Evolutionary conservation across 805 yeast genomes (phyloP).

Genomic region (Candida pseudofarinosa): DNA sequence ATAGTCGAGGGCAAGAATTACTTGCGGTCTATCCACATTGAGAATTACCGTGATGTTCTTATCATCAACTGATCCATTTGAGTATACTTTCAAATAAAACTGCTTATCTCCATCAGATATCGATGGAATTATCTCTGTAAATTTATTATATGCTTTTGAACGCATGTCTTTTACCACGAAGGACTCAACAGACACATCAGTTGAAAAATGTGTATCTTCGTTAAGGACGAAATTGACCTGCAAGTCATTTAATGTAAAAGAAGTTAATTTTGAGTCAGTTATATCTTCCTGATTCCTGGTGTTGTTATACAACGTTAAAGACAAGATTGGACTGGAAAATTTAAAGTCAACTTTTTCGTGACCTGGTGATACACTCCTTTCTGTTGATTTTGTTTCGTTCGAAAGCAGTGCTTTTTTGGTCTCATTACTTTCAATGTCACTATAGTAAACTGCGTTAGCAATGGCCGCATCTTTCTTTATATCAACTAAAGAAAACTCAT

Average conservation of each 20-base stretch:
- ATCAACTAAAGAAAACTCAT: slow-evolving; percentile 36
- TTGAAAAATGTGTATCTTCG: slow-evolving; percentile 50
- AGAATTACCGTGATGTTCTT: slow-evolving; percentile 47
- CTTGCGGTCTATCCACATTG: slow-evolving; percentile 74
- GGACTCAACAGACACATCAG: slow-evolving; percentile 64
- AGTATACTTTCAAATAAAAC: slow-evolving; percentile 52
- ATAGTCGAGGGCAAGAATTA: slow-evolving; percentile 83
- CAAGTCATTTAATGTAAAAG: slow-evolving; percentile 53
- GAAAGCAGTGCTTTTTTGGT: not conserved
- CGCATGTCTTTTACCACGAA: slow-evolving; percentile 78
- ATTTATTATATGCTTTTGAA: slow-evolving; percentile 56
- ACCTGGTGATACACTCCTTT: slow-evolving; percentile 18
- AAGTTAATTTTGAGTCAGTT: slow-evolving; percentile 29
- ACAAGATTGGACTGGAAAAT: slow-evolving; percentile 59
- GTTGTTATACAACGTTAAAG: slow-evolving; percentile 56
- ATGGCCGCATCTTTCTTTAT: slow-evolving; percentile 58
- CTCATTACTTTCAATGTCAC: not conserved
- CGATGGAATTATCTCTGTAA: slow-evolving; percentile 77
- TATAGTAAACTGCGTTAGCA: slow-evolving; percentile 47
- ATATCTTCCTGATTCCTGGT: slow-evolving; percentile 38
- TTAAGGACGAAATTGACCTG: slow-evolving; percentile 48
- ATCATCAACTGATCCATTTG: slow-evolving; percentile 36
- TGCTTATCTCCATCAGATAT: slow-evolving; percentile 62
- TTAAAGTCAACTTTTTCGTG: slow-evolving; percentile 40
- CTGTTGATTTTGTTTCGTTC: not conserved